These are phyloP conservation scores for Cladosporium cucumerinum DNA, from an alignment of 2,329 filamentous ascomycete genomes.

Conservation along the genomic window DNA sequence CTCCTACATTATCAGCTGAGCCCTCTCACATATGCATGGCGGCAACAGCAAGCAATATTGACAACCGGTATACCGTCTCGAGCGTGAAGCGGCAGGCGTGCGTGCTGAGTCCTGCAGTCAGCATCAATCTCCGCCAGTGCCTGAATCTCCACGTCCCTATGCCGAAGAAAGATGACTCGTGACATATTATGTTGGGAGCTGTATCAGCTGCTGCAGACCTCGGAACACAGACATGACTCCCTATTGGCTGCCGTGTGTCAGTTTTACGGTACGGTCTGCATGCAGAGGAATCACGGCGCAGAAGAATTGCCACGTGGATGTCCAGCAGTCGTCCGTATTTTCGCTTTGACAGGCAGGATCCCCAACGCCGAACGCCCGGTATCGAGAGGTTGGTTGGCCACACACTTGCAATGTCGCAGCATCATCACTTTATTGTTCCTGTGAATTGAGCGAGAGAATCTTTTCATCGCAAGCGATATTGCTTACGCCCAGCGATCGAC, in stretches of 20 bases:
- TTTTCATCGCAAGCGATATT: neutral
- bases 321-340: neutral
- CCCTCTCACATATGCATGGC: neutral
- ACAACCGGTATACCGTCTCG: neutral
- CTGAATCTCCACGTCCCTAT: neutral
- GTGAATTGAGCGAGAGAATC: neutral
- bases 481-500: neutral
- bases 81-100: neutral
- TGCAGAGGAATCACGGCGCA: constrained; percentile 1
- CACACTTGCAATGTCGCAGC: neutral
- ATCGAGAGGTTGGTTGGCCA: neutral
- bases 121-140: neutral
- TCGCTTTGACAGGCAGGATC: neutral
- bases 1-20: neutral
- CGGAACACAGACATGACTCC: neutral
- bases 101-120: constrained; percentile 1
- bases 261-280: neutral
- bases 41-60: neutral
- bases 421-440: neutral
- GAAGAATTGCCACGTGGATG: neutral
- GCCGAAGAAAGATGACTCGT: neutral
- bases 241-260: neutral
- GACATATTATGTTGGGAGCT: neutral
- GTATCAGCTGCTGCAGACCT: neutral
- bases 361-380: neutral